phyloP scores from a whole-genome alignment of 768 basidiomycete species.

The Exsudoporus frostii region DNA sequence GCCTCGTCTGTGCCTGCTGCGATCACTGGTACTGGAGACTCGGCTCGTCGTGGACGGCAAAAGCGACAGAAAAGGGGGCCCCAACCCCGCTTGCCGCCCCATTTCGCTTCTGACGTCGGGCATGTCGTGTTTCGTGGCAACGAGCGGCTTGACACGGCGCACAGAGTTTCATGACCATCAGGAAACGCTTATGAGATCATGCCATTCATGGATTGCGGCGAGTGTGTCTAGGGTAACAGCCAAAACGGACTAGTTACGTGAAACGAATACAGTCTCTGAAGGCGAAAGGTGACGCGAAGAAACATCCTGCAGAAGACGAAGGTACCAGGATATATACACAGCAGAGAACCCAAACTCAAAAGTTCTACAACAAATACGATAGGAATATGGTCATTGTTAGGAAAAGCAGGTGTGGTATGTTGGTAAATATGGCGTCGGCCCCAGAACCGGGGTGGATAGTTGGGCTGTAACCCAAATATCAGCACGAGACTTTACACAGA shows the following conservation, averaged over 20 bases:
- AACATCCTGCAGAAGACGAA: neutral
- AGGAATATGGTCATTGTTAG: slow-evolving; percentile 16
- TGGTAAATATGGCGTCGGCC: slow-evolving; percentile 9
- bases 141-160: slow-evolving; percentile 35
- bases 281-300: slow-evolving; percentile 1
- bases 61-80: slow-evolving; percentile 22
- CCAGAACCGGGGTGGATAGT: slow-evolving; percentile 27
- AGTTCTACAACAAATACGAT: slow-evolving; percentile 19
- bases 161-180: neutral
- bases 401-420: slow-evolving; percentile 19
- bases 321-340: neutral
- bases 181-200: neutral
- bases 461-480: slow-evolving; percentile 24
- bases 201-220: neutral
- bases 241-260: neutral
- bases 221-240: neutral
- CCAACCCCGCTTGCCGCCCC: slow-evolving; percentile 46
- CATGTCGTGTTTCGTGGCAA: slow-evolving; percentile 70
- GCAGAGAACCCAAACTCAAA: neutral
- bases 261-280: neutral
- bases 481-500: neutral
- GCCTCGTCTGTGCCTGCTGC: neutral
- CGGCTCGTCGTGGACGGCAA: neutral
- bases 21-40: neutral
- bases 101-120: slow-evolving; percentile 61